Percentiles rank a stretch among this genome's conserved stretches.
phyloP scores from a whole-genome alignment of 495 filamentous ascomycete species.

The Lindgomyces ingoldianus region DNA sequence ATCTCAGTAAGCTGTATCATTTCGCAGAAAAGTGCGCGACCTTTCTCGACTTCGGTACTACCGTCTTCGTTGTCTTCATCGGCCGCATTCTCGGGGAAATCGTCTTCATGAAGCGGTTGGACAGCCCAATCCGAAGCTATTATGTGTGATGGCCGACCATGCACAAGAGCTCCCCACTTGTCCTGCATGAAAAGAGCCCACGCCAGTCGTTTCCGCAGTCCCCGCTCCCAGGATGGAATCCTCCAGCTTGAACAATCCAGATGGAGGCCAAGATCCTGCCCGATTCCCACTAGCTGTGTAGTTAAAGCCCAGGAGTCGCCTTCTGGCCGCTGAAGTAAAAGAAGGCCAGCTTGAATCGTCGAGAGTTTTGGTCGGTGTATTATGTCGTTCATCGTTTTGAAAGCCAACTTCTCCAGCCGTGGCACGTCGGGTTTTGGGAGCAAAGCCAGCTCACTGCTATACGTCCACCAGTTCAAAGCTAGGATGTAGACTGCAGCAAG shows the following conservation, averaged over 20 bases:
- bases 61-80: slow-evolving; percentile 59
- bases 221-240: slow-evolving; percentile 78
- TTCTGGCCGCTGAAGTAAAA: slow-evolving; percentile 81
- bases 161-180: slow-evolving; percentile 79
- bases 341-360: slow-evolving; percentile 84
- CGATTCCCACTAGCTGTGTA: slow-evolving; percentile 74
- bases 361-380: slow-evolving; percentile 79
- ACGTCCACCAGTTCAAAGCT: slow-evolving; percentile 82
- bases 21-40: slow-evolving; percentile 63
- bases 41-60: slow-evolving; percentile 63
- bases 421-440: slow-evolving; percentile 68
- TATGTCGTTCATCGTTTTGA: slow-evolving; percentile 71
- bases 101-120: slow-evolving; percentile 59
- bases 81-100: slow-evolving; percentile 67
- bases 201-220: slow-evolving; percentile 73
- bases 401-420: slow-evolving; percentile 70
- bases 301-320: slow-evolving; percentile 79
- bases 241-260: slow-evolving; percentile 78
- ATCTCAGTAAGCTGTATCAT: slow-evolving; percentile 62
- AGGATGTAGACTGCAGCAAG: slow-evolving; percentile 85
- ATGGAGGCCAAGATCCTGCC: slow-evolving; percentile 77
- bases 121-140: slow-evolving; percentile 76
- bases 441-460: slow-evolving; percentile 65
- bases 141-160: slow-evolving; percentile 80
- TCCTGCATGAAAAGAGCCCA: slow-evolving; percentile 88